Evolutionary conservation across 345 rosid species (phyloP), one percentile per base, ranked within the genome.

Genomic region (Erucastrum elatum): DNA sequence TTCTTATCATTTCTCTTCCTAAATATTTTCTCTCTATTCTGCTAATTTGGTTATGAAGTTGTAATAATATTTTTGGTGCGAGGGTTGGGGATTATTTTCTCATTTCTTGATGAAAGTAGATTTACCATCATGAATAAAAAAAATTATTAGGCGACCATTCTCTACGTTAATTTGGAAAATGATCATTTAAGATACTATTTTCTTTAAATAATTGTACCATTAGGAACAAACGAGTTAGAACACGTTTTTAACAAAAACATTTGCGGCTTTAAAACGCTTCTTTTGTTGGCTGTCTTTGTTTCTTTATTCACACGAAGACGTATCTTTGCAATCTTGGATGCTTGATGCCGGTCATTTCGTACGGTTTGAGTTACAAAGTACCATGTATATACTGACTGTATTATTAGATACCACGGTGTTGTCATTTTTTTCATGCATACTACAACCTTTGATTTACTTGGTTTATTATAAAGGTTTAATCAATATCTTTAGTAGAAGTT

Each of bases 1-100:
- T 71, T 15, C 9, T 41, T 41, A 10, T 41, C 21, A 6, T 67
- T 8, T 68, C 12, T 66, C 37, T 67, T n/a, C 35, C 9, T 10
- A 41, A 41, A 41, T 41, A 41, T 10, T 73, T 66, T 60, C 60
- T 71, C 31, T 60, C 9, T 60, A 25, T 60, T 58, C 27, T 26
- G 60, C 63, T 69, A 35, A 56, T 69, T 63, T 61, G 31, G 44
- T 63, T 68, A 37, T 35, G 17, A 75, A 68, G 37, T 63, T 69
- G 71, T 80, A 80, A 75, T 75, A 70, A 64, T 33, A 75, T 29
- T 80, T 64, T 74, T 69, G 70, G 66, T 56, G 61, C 11, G 56
- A 26, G 16, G 39, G 66, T 39, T 8, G 74, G n/a, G 67, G 59
- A 62, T 53, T 79, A 35, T 51, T 74, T 79, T 74, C 71, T 68